Evolutionary conservation across 129 eudicot species (phyloP).

Genomic region (Kitagawia praeruptora): DNA sequence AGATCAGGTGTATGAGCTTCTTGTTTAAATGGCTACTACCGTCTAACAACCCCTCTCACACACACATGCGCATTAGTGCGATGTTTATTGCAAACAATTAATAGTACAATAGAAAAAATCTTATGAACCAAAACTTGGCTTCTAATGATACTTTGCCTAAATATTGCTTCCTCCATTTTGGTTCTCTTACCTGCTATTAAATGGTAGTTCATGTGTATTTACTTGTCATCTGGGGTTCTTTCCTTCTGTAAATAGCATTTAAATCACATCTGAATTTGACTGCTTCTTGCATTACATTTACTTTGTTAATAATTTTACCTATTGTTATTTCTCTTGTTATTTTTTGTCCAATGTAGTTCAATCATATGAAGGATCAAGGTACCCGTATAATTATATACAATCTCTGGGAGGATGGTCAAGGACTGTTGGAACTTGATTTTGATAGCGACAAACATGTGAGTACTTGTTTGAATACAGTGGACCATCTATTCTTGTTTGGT

Average conservation of each 20-base stretch:
- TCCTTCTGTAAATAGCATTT: neutral
- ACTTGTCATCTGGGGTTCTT: neutral
- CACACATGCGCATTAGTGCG: neutral
- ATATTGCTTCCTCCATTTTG: neutral
- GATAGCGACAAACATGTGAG: slow-evolving; percentile 66
- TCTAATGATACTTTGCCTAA: neutral
- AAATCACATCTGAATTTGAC: neutral
- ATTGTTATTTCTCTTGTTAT: neutral
- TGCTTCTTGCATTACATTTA: neutral
- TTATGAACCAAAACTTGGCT: neutral
- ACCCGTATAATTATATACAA: slow-evolving; percentile 79
- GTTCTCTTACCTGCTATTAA: neutral
- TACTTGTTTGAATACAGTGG: slow-evolving; percentile 5
- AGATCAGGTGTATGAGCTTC: neutral
- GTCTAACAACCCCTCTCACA: neutral
- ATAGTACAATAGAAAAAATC: neutral
- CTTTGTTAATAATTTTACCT: neutral
- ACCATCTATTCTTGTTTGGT: slow-evolving; percentile 4
- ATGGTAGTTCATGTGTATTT: neutral
- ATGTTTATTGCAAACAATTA: neutral
- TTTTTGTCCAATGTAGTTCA: slow-evolving; percentile 40
- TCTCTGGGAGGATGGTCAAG: slow-evolving; percentile 98
- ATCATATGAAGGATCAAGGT: slow-evolving; percentile 74
- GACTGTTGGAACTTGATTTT: slow-evolving; percentile 82
- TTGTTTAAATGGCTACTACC: neutral